Conservation (phyloP, 2,329 filamentous ascomycete genomes). For the Fusarium odoratissimum region DNA sequence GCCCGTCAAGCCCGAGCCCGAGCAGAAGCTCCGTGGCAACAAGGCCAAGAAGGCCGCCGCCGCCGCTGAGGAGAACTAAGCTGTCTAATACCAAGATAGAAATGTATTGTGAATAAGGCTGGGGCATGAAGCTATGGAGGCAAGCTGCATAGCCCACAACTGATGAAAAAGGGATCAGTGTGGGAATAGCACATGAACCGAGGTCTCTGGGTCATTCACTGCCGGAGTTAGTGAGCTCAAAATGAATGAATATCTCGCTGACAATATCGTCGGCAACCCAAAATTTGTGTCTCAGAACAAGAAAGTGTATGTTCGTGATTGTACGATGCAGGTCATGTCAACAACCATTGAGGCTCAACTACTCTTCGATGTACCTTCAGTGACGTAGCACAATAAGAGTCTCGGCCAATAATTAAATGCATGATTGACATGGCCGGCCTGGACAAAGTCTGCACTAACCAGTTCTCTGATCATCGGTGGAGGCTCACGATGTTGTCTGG, state of each 20-base stretch:
- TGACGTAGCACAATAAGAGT: not conserved
- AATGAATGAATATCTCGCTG: constrained; percentile 46
- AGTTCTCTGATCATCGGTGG: not conserved
- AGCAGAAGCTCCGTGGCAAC: constrained; percentile 80
- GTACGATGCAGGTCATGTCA: not conserved
- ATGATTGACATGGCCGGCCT: not conserved
- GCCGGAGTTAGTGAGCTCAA: constrained; percentile 47
- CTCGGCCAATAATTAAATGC: not conserved
- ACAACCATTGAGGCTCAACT: not conserved
- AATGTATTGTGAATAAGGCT: constrained; percentile 33
- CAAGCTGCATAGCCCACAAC: constrained; percentile 38
- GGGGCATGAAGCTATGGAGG: constrained; percentile 36
- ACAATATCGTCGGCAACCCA: constrained; percentile 38
- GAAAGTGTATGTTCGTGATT: constrained; percentile 5
- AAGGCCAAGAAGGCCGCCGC: constrained; percentile 80
- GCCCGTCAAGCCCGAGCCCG: constrained; percentile 79
- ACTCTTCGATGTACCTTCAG: not conserved
- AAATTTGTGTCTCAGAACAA: constrained; percentile 2
- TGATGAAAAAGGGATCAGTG: constrained; percentile 37
- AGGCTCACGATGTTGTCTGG: constrained; percentile 11
- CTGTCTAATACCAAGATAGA: constrained; percentile 28
- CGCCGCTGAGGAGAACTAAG: constrained; percentile 54
- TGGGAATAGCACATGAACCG: constrained; percentile 42
- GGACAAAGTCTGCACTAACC: not conserved
- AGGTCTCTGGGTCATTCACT: constrained; percentile 44